Conservation (phyloP, 2,329 filamentous ascomycete species). For the Lachnellula cervina region DNA sequence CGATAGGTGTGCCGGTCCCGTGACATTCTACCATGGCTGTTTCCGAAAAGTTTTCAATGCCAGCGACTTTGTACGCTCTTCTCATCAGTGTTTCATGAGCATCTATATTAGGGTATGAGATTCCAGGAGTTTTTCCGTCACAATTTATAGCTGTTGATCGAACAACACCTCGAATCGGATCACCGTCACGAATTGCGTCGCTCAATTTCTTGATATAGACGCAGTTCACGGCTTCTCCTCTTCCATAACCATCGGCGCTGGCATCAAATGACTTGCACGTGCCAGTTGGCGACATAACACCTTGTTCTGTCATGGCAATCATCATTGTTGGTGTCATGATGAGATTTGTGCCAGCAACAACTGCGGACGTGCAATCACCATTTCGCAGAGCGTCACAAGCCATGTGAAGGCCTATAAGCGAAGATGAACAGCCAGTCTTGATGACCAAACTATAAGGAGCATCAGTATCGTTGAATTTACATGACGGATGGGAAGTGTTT, state of each 20-base stretch:
- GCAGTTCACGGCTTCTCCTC: conserved; percentile 56
- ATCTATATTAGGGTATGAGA: conserved; percentile 37
- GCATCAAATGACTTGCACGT: conserved; percentile 50
- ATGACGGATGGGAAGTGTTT: not conserved
- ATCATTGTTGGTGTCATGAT: conserved; percentile 10
- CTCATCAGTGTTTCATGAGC: conserved; percentile 30
- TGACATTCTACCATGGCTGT: conserved; percentile 17
- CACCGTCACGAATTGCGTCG: conserved; percentile 53
- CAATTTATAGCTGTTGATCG: conserved; percentile 49
- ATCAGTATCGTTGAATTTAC: not conserved
- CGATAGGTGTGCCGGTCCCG: conserved; percentile 15
- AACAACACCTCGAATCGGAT: conserved; percentile 52
- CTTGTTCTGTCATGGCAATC: conserved; percentile 1
- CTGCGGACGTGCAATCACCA: conserved; percentile 34
- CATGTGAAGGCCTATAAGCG: conserved; percentile 49
- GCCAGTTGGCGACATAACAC: conserved; percentile 19
- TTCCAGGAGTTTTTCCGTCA: conserved; percentile 41
- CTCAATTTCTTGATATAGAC: conserved; percentile 53
- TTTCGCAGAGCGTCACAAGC: conserved; percentile 45
- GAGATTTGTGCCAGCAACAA: conserved; percentile 14
- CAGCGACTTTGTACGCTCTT: conserved; percentile 12
- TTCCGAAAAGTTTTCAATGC: conserved; percentile 7
- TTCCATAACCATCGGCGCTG: conserved; percentile 55
- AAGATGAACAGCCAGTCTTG: conserved; percentile 45
- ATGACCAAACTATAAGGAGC: conserved; percentile 13